phyloP scores from a whole-genome alignment of 2,329 filamentous ascomycete species.

The Pseudogymnoascus verrucosus region DNA sequence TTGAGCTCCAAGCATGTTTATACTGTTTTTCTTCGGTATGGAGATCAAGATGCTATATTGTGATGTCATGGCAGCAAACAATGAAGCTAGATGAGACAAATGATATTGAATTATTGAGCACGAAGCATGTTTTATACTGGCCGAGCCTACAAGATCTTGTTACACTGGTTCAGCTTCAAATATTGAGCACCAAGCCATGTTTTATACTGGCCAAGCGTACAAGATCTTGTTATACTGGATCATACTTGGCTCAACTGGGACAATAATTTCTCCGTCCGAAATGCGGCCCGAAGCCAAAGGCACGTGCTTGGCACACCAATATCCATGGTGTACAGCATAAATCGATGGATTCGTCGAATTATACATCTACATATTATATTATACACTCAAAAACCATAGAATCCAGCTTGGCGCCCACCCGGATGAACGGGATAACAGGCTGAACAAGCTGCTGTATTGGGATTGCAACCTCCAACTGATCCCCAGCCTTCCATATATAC shows the following conservation, averaged over 20 bases:
- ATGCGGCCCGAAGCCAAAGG: constrained; percentile 3
- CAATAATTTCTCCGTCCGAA: constrained; percentile 4
- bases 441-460: background rate
- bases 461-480: background rate
- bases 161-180: background rate
- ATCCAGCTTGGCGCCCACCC: background rate
- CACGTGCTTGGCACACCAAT: background rate
- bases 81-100: background rate
- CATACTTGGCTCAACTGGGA: background rate
- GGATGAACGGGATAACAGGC: constrained; percentile 1
- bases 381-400: background rate
- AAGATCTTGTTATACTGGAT: background rate
- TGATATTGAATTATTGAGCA: background rate
- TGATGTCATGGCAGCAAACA: background rate
- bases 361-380: background rate
- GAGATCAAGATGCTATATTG: background rate
- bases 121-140: background rate
- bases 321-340: background rate
- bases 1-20: background rate
- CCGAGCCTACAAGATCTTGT: background rate
- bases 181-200: background rate
- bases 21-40: background rate
- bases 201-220: background rate
- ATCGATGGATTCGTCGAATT: background rate
- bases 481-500: background rate